Conservation (phyloP, 441 rosid genomes). For the Biscutella auriculata region DNA sequence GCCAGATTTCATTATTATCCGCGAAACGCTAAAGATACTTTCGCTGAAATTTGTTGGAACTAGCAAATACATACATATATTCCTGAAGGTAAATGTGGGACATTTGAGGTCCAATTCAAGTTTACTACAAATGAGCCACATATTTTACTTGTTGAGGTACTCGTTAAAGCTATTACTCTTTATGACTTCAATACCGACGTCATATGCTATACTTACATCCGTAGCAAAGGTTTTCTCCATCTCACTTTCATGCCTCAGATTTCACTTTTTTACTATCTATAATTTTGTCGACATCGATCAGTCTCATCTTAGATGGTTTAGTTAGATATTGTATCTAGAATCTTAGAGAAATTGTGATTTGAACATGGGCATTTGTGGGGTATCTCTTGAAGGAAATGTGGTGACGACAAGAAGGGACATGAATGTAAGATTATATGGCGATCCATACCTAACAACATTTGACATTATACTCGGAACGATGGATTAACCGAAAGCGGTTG, state of each 20-base stretch:
- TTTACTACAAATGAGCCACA: conserved; percentile 59
- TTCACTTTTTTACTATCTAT: not conserved
- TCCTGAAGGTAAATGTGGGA: conserved; percentile 30
- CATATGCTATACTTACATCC: too few relatives aligned
- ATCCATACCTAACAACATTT: conserved; percentile 68
- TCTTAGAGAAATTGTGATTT: not conserved
- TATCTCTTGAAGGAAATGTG: conserved; percentile 79
- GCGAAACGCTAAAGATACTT: too few relatives aligned
- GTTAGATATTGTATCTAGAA: not conserved
- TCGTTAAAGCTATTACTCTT: not conserved
- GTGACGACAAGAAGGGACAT: conserved; percentile 76
- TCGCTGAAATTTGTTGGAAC: conserved; percentile 4
- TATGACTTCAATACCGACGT: too few relatives aligned
- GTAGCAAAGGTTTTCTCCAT: conserved; percentile 66
- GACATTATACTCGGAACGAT: conserved; percentile 77
- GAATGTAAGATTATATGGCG: conserved; percentile 79
- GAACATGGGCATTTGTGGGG: conserved; percentile 89
- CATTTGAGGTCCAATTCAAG: conserved; percentile 71
- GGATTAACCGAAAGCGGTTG: conserved; percentile 81
- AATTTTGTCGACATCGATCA: not conserved
- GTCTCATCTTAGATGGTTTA: not conserved
- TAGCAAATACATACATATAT: conserved; percentile 47
- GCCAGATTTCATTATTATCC: too few relatives aligned
- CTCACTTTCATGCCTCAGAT: not conserved
- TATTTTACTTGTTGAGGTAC: conserved; percentile 80